phyloP scores from a whole-genome alignment of 306 rosid species.

The Heteromeles arbutifolia region DNA sequence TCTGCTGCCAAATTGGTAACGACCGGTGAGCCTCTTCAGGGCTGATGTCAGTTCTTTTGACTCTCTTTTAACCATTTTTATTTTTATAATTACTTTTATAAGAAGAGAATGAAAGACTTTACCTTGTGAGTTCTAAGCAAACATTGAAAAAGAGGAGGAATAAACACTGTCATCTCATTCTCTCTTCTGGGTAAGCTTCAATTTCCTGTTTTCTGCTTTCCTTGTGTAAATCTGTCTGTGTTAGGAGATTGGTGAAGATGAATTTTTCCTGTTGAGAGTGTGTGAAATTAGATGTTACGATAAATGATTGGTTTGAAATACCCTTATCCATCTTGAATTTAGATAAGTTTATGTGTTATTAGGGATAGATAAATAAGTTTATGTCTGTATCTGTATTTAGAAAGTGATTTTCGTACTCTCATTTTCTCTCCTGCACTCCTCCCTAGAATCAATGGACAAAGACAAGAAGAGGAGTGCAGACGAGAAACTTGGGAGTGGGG shows the following conservation, averaged over 20 bases:
- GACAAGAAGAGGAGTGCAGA: background rate
- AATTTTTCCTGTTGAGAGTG: too few species aligned
- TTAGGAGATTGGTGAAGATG: background rate
- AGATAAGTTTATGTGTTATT: background rate
- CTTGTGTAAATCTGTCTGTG: background rate
- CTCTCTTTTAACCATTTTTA: background rate
- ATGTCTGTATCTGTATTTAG: background rate
- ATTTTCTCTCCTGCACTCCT: rapidly evolving
- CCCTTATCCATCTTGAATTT: too few species aligned
- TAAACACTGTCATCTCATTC: background rate
- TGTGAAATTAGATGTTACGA: background rate
- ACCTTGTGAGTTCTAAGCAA: background rate
- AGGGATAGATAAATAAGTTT: background rate
- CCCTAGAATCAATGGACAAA: background rate
- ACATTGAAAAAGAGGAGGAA: background rate
- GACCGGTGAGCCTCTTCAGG: too few species aligned
- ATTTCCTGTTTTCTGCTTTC: background rate
- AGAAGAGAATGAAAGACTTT: background rate
- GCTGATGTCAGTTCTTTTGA: background rate
- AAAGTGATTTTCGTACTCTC: background rate
- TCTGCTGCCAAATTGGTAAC: background rate
- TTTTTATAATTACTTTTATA: too few species aligned
- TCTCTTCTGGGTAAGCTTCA: slow-evolving; percentile 2
- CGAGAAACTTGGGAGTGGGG: background rate
- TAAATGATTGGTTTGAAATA: too few species aligned